Evolutionary conservation across 2,329 filamentous ascomycete genomes (phyloP), one percentile per base, ranked within the genome.

Genomic region (Ophioceras dolichostomum): DNA sequence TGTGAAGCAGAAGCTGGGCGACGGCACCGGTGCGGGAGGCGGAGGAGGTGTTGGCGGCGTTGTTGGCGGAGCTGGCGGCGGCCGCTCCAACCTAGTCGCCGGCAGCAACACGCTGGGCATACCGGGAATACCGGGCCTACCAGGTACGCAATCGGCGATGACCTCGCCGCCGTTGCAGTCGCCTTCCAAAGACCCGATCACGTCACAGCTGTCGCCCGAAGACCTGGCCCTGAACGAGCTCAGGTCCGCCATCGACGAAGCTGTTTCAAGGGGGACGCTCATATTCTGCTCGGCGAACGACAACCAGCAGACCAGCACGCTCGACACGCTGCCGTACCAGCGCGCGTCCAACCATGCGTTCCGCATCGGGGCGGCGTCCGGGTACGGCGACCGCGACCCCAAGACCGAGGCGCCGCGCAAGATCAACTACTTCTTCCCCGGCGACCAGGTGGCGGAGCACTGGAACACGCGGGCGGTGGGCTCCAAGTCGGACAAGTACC

Each of bases 231-330:
- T 48, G 10, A 38, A 30, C n/a, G 40, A 44, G 9, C 51, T 59
- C 1, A 42, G 51, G 8, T 21, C 37, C 0, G 55, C 57, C 10
- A 49, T 61, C 19, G 29, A 32, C 1, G 32, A 44, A 1, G 56
- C 56, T 1, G 39, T 41, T 1, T 35, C 43, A 3, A 36, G 37
- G n/a, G 39, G 49, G 6, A 61, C 61, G 5, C 46, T 61, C 30
- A 52, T 62, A 42, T 62, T 62, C 41, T 61, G 58, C 44, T 50
- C 59, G 0, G 50, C 56, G 0, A 50, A 40, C 5, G 59, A 62
- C 39, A 46, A 54, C n/a, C n/a, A n/a, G 31, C 54, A 48, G 2
- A 43, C 38, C 18, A 22, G 41, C 27, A 30, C 38, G 18, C 8
- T 31, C 5, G 39, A 45, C 17, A 39, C 48, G 41, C 38, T 45